Conservation (phyloP, 805 yeast genomes). For the Lipomyces japonicus region DNA sequence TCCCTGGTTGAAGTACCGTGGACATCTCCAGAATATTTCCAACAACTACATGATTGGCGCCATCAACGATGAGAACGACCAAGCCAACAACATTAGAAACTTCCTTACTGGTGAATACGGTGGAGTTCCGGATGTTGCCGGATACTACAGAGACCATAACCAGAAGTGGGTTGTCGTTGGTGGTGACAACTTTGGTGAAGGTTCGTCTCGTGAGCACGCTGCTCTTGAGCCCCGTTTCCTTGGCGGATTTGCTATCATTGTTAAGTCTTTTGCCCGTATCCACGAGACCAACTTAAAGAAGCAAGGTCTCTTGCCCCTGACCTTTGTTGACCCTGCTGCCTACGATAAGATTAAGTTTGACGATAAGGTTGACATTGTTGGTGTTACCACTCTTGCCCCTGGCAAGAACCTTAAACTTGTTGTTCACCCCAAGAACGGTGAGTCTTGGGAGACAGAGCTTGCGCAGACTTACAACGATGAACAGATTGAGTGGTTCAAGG, state of each 20-base stretch:
- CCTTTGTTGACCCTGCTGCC: slow-evolving; percentile 85
- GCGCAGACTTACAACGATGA: slow-evolving; percentile 94
- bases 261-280: slow-evolving; percentile 95
- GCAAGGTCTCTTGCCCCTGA: slow-evolving; percentile 95
- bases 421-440: slow-evolving; percentile 67
- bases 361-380: slow-evolving; percentile 72
- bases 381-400: slow-evolving; percentile 64
- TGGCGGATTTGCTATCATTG: slow-evolving; percentile 84
- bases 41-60: slow-evolving; percentile 96
- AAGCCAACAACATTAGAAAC: slow-evolving; percentile 87
- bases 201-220: slow-evolving; percentile 98
- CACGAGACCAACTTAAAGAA: slow-evolving; percentile 97
- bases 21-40: slow-evolving; percentile 92
- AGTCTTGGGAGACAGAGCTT: slow-evolving; percentile 83
- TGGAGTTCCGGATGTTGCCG: slow-evolving; percentile 89
- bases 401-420: slow-evolving; percentile 84
- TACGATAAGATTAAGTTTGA: slow-evolving; percentile 77
- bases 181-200: slow-evolving; percentile 98
- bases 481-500: slow-evolving; percentile 98
- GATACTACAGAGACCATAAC: slow-evolving; percentile 81
- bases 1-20: slow-evolving; percentile 97
- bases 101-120: slow-evolving; percentile 60
- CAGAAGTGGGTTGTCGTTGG: slow-evolving; percentile 95
- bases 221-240: slow-evolving; percentile 92
- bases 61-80: slow-evolving; percentile 93